phyloP scores from a whole-genome alignment of 225 moss, liverwort and hornwort genomes.

The Polytrichum commune region DNA sequence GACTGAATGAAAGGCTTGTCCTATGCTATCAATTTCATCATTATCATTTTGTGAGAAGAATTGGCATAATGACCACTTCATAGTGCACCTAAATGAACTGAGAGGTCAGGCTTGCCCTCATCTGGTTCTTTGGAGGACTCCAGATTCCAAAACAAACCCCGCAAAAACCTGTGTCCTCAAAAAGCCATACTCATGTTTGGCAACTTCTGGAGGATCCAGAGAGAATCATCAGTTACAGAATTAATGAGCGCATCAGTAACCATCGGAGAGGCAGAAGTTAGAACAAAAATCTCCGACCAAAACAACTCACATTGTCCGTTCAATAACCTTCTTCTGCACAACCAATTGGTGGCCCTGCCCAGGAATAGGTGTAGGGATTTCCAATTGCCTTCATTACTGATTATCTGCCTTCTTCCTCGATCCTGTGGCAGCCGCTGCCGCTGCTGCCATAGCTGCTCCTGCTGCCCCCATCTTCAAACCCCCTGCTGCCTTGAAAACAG shows the following conservation, averaged over 20 bases:
- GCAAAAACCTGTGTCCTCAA: not conserved
- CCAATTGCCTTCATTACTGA: constrained; percentile 12
- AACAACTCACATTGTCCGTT: too few species aligned
- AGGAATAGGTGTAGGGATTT: not conserved
- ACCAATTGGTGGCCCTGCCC: not conserved
- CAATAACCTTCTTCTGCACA: not conserved
- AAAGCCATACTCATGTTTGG: too few species aligned
- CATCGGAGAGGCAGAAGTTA: constrained; percentile 2
- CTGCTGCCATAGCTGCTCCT: constrained; percentile 54
- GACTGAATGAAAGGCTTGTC: constrained; percentile 7
- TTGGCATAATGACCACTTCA: constrained; percentile 2
- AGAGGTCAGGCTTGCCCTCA: not conserved
- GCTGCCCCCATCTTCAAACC: constrained; percentile 54
- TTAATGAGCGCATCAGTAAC: constrained; percentile 2
- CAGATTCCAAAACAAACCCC: constrained; percentile 13
- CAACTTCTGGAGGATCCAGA: not conserved
- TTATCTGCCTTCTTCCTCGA: constrained; percentile 43
- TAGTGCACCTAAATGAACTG: constrained; percentile 5
- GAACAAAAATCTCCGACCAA: not conserved
- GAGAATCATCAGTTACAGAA: not conserved
- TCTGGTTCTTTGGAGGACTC: constrained; percentile 2
- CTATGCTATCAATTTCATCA: constrained; percentile 17
- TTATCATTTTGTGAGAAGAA: constrained; percentile 15
- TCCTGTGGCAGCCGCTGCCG: constrained; percentile 41
- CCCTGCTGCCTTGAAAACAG: constrained; percentile 51